A percentile compares a stretch with the other conserved stretches of the same genome.
These are phyloP conservation scores for Chrysanthemum lavandulifolium DNA, from an alignment of 129 eudicot species.

Conservation along the genomic window DNA sequence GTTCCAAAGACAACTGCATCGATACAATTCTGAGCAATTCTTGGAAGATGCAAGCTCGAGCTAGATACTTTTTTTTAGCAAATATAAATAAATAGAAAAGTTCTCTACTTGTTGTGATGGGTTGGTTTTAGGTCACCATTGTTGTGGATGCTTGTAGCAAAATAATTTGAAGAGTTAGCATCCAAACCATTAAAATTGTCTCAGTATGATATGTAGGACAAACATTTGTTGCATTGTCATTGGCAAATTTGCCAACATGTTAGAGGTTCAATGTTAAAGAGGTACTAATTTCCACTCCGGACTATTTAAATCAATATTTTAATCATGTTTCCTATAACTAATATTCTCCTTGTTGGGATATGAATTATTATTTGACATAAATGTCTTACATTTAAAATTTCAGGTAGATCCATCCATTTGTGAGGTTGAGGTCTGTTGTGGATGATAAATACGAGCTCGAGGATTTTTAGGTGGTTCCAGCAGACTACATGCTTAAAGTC, in stretches of 20 bases:
- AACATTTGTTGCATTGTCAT: constrained; percentile 66
- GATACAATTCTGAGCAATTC: constrained; percentile 86
- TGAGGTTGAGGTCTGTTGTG: constrained; percentile 85
- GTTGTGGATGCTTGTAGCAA: constrained; percentile 92
- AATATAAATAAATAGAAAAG: not conserved
- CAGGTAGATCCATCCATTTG: constrained; percentile 96
- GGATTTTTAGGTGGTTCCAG: constrained; percentile 81
- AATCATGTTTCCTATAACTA: not conserved
- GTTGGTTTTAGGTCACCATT: constrained; percentile 59
- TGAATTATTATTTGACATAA: not conserved
- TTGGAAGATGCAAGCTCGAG: constrained; percentile 70
- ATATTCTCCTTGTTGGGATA: not conserved
- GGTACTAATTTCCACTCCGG: too few relatives aligned
- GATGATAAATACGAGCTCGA: constrained; percentile 96
- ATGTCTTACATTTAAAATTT: not conserved
- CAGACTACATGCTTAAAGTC: constrained; percentile 84
- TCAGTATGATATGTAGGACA: constrained; percentile 89
- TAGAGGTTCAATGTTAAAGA: too few relatives aligned
- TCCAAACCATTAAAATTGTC: constrained; percentile 62
- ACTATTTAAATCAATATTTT: constrained; percentile 2
- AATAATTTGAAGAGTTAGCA: constrained; percentile 75
- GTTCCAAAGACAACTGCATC: constrained; percentile 95
- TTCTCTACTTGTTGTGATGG: not conserved
- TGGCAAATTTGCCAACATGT: too few relatives aligned
- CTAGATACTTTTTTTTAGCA: not conserved